phyloP scores from a whole-genome alignment of 192 early-diverging fungal genomes.

The Cetraspora pellucida region DNA sequence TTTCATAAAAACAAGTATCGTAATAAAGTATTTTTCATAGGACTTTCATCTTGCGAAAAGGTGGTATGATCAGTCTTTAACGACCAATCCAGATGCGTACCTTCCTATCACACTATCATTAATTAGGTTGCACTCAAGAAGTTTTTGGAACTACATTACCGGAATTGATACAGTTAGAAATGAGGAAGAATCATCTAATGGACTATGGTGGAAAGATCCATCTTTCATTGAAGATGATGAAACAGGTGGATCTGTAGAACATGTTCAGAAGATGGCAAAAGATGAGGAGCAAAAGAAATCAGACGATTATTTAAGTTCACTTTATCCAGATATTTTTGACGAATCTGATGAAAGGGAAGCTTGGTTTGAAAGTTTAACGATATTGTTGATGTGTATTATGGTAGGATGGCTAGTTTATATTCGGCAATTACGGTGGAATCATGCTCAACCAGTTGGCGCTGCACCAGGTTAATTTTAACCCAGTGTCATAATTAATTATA shows the following conservation, averaged over 20 bases:
- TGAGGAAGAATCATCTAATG: slow-evolving; percentile 6
- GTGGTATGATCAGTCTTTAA: slow-evolving; percentile 83
- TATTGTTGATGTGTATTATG: slow-evolving; percentile 52
- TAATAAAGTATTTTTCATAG: slow-evolving; percentile 37
- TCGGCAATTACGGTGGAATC: slow-evolving; percentile 54
- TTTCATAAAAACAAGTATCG: background rate
- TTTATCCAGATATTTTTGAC: slow-evolving; percentile 34
- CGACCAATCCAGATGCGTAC: slow-evolving; percentile 76
- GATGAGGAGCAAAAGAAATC: slow-evolving; percentile 22
- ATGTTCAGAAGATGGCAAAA: background rate
- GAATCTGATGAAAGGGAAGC: slow-evolving; percentile 45
- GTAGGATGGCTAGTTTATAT: slow-evolving; percentile 64
- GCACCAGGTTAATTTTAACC: no score
- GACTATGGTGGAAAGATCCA: background rate
- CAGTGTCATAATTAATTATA: no score
- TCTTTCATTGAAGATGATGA: background rate
- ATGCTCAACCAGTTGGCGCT: background rate
- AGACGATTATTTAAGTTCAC: no score
- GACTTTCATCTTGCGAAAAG: slow-evolving; percentile 94
- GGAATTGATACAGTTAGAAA: slow-evolving; percentile 53
- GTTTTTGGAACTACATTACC: slow-evolving; percentile 64
- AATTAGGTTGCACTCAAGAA: slow-evolving; percentile 65
- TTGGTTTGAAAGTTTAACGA: slow-evolving; percentile 55
- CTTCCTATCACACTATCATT: slow-evolving; percentile 79
- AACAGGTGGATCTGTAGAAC: background rate